Evolutionary conservation across 345 rosid genomes (phyloP).

Genomic region (Aquilaria yunnanensis): DNA sequence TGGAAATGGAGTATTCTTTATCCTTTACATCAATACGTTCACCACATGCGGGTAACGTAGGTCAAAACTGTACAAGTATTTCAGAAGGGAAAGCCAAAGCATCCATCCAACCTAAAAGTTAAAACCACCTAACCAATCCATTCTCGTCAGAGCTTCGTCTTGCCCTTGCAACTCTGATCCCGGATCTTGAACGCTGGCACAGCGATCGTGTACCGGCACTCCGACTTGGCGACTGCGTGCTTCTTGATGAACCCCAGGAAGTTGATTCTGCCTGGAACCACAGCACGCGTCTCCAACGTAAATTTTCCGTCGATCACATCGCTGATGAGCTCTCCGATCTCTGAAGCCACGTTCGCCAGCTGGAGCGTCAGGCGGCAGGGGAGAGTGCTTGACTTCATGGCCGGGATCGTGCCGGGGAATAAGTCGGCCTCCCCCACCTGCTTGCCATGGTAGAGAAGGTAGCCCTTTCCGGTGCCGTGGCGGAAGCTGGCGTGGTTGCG

Average conservation of each 20-base stretch:
- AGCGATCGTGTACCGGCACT: slow-evolving; percentile 22
- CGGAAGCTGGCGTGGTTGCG: slow-evolving; percentile 35
- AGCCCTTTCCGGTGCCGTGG: slow-evolving; percentile 33
- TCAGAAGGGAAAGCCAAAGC: no score
- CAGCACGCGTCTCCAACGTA: slow-evolving; percentile 24
- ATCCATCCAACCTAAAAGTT: no score
- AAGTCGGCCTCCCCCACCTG: slow-evolving; percentile 34
- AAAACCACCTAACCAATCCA: no score
- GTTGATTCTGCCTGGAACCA: slow-evolving; percentile 39
- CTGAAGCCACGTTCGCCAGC: slow-evolving; percentile 21
- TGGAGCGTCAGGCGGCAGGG: slow-evolving; percentile 24
- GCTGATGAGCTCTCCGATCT: slow-evolving; percentile 9
- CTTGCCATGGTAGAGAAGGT: slow-evolving; percentile 19
- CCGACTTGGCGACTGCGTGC: slow-evolving; percentile 26
- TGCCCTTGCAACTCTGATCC: slow-evolving; percentile 31
- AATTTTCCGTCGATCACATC: slow-evolving; percentile 31
- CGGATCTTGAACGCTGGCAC: slow-evolving; percentile 22
- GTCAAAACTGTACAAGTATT: no score
- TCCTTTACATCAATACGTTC: no score
- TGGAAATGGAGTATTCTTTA: no score
- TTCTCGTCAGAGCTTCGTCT: slow-evolving; percentile 20
- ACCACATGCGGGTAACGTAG: no score
- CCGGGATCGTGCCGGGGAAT: slow-evolving; percentile 26
- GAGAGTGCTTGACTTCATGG: slow-evolving; percentile 20
- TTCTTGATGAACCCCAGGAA: slow-evolving; percentile 30